Percentiles rank a stretch among this genome's conserved stretches.
phyloP scores from a whole-genome alignment of 2,329 filamentous ascomycete genomes.

The Pseudonectria buxi region DNA sequence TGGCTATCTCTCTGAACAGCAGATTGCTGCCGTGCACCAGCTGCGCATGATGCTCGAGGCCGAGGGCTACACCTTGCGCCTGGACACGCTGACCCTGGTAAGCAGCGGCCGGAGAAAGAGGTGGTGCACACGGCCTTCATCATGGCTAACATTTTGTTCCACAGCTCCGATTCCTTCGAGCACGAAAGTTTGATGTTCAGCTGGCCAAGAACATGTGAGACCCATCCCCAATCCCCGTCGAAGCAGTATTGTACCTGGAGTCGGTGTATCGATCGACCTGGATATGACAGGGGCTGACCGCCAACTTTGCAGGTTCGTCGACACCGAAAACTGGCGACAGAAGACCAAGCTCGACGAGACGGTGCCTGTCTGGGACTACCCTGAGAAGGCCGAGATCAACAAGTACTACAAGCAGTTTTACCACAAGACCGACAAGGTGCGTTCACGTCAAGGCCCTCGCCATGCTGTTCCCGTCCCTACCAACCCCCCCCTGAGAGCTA shows the following conservation, averaged over 20 bases:
- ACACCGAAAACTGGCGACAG: conserved; percentile 85
- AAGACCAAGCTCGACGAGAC: conserved; percentile 78
- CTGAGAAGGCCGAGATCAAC: conserved; percentile 75
- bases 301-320: conserved; percentile 64
- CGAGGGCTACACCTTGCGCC: conserved; percentile 71
- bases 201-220: conserved; percentile 75
- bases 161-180: conserved; percentile 82
- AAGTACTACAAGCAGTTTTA: conserved; percentile 98
- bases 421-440: conserved; percentile 86
- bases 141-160: conserved; percentile 7
- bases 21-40: conserved; percentile 85
- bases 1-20: conserved; percentile 76
- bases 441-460: too few species aligned
- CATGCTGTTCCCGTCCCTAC: not conserved
- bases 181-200: conserved; percentile 89
- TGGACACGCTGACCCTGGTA: conserved; percentile 91
- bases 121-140: not conserved
- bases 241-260: not conserved
- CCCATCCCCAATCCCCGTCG: not conserved
- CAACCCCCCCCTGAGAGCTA: conserved; percentile 7
- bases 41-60: conserved; percentile 78
- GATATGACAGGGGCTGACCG: conserved; percentile 12
- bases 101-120: conserved; percentile 22
- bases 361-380: conserved; percentile 76
- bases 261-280: not conserved